Evolutionary conservation across 2,329 filamentous ascomycete species (phyloP).

Genomic region (Arachnomyces sp.): DNA sequence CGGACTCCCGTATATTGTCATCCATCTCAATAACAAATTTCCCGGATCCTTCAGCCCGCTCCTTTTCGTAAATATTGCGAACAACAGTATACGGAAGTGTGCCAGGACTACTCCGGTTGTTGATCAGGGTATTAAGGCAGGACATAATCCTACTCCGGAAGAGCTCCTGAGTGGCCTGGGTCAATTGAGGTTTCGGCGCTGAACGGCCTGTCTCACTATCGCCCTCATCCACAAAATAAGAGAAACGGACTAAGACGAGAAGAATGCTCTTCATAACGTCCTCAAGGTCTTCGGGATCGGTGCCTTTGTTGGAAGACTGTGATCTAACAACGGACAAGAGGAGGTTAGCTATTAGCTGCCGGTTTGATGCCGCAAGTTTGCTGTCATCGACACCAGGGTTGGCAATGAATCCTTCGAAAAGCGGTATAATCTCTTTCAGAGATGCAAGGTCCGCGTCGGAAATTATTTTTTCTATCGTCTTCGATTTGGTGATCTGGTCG

Average conservation of each 20-base stretch:
- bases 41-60: conserved; percentile 27
- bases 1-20: conserved; percentile 33
- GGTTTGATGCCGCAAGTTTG: conserved; percentile 36
- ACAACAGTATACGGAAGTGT: conserved; percentile 33
- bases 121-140: conserved; percentile 44
- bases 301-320: conserved; percentile 23
- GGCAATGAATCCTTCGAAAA: conserved; percentile 40
- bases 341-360: conserved; percentile 45
- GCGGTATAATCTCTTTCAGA: conserved; percentile 46
- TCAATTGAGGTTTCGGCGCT: conserved; percentile 37
- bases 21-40: conserved; percentile 43
- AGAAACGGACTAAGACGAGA: conserved; percentile 39
- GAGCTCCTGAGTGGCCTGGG: conserved; percentile 40
- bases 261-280: conserved; percentile 38
- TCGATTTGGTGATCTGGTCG: conserved; percentile 76
- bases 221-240: conserved; percentile 39
- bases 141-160: conserved; percentile 50
- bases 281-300: conserved; percentile 28
- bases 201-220: conserved; percentile 20
- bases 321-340: conserved; percentile 43
- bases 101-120: conserved; percentile 29
- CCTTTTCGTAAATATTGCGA: conserved; percentile 31
- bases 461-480: conserved; percentile 69
- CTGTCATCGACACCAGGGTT: conserved; percentile 39
- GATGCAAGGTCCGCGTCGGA: conserved; percentile 47